Percentiles rank a stretch among this genome's conserved stretches.
Evolutionary conservation across 2,329 filamentous ascomycete species (phyloP).

Genomic region (Hymenoscyphus infarciens): DNA sequence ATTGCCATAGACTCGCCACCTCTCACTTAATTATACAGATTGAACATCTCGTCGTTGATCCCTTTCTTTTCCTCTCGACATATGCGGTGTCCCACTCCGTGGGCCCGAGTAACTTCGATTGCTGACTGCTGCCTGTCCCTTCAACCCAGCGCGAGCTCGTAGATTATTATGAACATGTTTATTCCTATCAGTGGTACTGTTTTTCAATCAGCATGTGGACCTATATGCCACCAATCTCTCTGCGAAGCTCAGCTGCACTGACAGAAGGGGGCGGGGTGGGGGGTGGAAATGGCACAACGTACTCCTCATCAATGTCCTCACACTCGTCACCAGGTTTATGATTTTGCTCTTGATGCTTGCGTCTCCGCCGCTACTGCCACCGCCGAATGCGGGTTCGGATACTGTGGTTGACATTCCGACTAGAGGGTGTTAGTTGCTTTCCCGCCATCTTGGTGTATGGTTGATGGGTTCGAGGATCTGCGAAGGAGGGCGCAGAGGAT

Average conservation of each 20-base stretch:
- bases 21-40: no score
- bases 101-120: not conserved
- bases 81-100: no score
- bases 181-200: constrained; percentile 80
- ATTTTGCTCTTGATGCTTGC: constrained; percentile 81
- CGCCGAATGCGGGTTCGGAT: constrained; percentile 72
- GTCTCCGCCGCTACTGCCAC: constrained; percentile 56
- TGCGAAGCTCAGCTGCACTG: no score
- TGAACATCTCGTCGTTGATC: no score
- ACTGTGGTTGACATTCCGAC: constrained; percentile 76
- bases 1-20: no score
- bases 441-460: not conserved
- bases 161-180: constrained; percentile 79
- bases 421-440: constrained; percentile 37
- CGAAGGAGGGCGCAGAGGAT: not conserved
- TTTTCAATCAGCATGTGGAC: no score
- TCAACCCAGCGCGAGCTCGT: constrained; percentile 72
- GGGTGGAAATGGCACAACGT: constrained; percentile 39
- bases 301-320: constrained; percentile 93
- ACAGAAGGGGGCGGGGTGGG: no score
- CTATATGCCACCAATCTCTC: no score
- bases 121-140: not conserved
- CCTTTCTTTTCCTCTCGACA: no score
- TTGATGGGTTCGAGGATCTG: not conserved
- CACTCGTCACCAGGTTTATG: constrained; percentile 84